phyloP scores from a whole-genome alignment of 345 rosid genomes.

The Odontarrhena argentea region DNA sequence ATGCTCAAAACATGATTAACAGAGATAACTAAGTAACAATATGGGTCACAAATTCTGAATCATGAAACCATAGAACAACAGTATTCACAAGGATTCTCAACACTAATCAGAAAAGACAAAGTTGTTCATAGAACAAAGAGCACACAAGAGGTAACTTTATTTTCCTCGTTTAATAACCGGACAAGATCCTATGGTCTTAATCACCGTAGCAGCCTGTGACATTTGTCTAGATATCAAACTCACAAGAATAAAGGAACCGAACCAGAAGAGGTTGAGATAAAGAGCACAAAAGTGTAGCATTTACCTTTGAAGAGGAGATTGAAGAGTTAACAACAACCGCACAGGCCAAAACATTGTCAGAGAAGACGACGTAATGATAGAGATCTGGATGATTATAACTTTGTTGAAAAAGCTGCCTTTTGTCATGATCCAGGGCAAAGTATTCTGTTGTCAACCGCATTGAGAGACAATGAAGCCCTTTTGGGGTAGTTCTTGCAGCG shows the following conservation, averaged over 20 bases:
- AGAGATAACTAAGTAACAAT: constrained; percentile 16
- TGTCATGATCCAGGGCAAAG: constrained; percentile 58
- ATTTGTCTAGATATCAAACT: constrained; percentile 13
- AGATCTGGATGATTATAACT: constrained; percentile 55
- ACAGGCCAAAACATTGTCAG: constrained; percentile 87
- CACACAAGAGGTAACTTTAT: constrained; percentile 9
- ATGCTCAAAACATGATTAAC: constrained; percentile 3
- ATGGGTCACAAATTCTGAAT: background rate
- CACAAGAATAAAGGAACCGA: constrained; percentile 17
- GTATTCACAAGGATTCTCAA: background rate
- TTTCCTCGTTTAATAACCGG: constrained; percentile 17
- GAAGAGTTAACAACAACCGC: constrained; percentile 90
- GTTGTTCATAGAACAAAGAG: constrained; percentile 1
- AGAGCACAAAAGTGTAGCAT: constrained; percentile 13
- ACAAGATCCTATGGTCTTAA: background rate
- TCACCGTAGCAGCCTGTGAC: constrained; percentile 20
- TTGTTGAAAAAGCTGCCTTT: constrained; percentile 57
- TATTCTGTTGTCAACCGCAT: constrained; percentile 85
- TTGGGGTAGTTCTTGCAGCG: constrained; percentile 85
- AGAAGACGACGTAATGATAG: constrained; percentile 81
- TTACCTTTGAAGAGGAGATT: constrained; percentile 69
- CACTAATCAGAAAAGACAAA: background rate
- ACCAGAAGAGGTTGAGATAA: constrained; percentile 10
- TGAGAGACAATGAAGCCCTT: constrained; percentile 93
- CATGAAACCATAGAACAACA: constrained; percentile 18